A percentile compares a stretch with the other conserved stretches of the same genome.
Evolutionary conservation across 2,329 filamentous ascomycete species (phyloP).

Genomic region (Monosporascus sp.): DNA sequence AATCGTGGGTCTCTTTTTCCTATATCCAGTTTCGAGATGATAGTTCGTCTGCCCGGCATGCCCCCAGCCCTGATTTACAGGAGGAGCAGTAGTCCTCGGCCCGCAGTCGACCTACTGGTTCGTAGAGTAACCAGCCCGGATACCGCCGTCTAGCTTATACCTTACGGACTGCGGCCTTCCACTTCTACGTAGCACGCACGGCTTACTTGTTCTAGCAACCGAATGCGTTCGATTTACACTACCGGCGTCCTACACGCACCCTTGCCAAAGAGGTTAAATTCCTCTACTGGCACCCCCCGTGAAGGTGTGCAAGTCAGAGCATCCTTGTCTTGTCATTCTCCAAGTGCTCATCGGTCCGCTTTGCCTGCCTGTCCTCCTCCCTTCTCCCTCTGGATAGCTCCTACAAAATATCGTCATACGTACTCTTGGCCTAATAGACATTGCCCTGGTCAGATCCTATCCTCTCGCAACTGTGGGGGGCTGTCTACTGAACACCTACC

Average conservation of each 20-base stretch:
- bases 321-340: conserved; percentile 22
- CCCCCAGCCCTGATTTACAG: no score
- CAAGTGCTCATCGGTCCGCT: conserved; percentile 22
- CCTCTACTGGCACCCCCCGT: conserved; percentile 8
- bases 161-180: background rate
- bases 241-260: background rate
- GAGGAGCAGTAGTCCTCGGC: no score
- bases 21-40: background rate
- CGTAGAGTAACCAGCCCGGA: no score
- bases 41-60: background rate
- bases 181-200: background rate
- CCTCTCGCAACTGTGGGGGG: background rate
- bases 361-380: conserved; percentile 11
- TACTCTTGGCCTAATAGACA: background rate
- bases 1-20: background rate
- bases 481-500: background rate
- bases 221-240: background rate
- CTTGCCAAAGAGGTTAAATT: background rate
- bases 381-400: conserved; percentile 12
- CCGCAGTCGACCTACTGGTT: no score
- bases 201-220: background rate
- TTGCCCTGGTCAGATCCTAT: background rate
- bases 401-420: conserved; percentile 7
- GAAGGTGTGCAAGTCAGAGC: conserved; percentile 10
- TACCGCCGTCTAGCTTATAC: background rate